Percentiles rank a stretch among this genome's conserved stretches.
Evolutionary conservation across 805 yeast genomes (phyloP).

Genomic region (Clavispora santaluciae): DNA sequence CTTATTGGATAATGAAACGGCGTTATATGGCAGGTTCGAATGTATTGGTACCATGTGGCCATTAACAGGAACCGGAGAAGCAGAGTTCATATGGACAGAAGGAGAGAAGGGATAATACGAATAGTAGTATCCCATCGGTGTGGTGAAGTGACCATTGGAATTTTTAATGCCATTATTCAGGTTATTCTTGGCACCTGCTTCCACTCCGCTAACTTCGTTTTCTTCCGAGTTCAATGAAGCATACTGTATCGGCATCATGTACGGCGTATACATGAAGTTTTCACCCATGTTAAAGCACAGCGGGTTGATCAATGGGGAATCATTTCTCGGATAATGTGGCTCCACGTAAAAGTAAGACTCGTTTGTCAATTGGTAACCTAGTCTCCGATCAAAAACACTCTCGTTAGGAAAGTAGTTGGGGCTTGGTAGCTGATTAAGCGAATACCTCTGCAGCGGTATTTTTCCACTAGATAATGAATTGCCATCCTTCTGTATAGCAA

Average conservation of each 20-base stretch:
- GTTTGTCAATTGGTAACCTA: background rate
- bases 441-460: background rate
- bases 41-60: background rate
- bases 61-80: background rate
- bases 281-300: background rate
- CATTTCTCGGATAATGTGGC: background rate
- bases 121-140: background rate
- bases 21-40: background rate
- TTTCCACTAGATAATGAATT: background rate
- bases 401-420: background rate
- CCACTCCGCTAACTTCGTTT: background rate
- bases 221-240: background rate
- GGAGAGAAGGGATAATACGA: background rate
- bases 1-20: background rate
- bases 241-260: conserved; percentile 1
- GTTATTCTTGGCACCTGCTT: too few species aligned
- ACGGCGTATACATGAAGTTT: background rate
- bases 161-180: background rate
- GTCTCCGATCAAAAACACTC: background rate
- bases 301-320: background rate
- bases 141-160: background rate
- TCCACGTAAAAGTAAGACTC: background rate
- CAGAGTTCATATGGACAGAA: background rate
- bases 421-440: background rate
- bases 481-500: conserved; percentile 33